Evolutionary conservation across 495 filamentous ascomycete species (phyloP).

Genomic region (Pyrenula massariospora): DNA sequence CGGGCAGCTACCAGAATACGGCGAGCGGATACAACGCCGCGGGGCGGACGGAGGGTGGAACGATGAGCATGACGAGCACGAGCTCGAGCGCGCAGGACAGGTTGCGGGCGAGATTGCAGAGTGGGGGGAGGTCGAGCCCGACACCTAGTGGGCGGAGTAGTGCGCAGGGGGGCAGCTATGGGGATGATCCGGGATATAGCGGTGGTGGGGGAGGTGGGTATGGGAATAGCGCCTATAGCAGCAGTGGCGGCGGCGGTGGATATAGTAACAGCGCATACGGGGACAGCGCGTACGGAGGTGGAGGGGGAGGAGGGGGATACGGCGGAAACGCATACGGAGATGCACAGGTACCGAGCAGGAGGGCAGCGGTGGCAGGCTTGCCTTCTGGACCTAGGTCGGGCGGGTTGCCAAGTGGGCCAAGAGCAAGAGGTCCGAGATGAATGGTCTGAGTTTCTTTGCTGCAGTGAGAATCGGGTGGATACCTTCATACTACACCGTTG

Average conservation of each 20-base stretch:
- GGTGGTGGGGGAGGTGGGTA: background rate
- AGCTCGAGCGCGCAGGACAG: constrained; percentile 43
- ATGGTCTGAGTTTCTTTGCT: too few relatives aligned
- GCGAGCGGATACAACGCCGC: constrained; percentile 14
- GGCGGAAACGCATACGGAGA: background rate
- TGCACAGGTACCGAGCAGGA: background rate
- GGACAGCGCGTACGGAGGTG: background rate
- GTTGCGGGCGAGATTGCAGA: constrained; percentile 54
- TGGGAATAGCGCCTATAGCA: background rate
- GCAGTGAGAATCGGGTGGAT: too few relatives aligned
- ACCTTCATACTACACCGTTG: too few relatives aligned
- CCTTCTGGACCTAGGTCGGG: background rate
- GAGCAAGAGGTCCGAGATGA: constrained; percentile 1
- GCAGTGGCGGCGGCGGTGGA: background rate
- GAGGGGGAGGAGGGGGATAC: constrained; percentile 3
- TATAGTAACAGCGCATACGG: background rate
- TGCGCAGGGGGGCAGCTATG: constrained; percentile 3
- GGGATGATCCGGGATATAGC: background rate
- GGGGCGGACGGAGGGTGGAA: constrained; percentile 29
- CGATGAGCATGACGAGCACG: constrained; percentile 31
- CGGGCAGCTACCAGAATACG: constrained; percentile 56
- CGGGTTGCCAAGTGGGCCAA: background rate
- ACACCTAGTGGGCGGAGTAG: constrained; percentile 6
- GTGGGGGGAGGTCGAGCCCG: constrained; percentile 19
- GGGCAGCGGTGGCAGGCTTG: background rate